A percentile compares a stretch with the other conserved stretches of the same genome.
Conservation (phyloP, 139 green algal genomes). For the Chlamydomonas sphaeroides region DNA sequence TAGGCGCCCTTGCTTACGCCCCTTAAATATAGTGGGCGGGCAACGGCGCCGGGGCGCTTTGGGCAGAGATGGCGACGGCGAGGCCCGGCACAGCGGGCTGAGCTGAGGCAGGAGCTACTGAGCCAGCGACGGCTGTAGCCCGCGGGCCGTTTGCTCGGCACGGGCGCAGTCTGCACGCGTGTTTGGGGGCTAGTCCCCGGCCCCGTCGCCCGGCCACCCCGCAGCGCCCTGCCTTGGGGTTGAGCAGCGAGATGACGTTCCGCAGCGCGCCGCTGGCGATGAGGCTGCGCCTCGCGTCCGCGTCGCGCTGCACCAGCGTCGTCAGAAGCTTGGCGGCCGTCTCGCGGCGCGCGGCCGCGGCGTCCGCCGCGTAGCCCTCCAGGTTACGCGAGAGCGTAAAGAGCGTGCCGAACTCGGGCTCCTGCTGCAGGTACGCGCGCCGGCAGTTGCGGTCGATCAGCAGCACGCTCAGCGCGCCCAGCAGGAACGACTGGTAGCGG, state of each 20-base stretch:
- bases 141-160: no score
- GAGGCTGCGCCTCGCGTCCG: conserved; percentile 49
- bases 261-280: conserved; percentile 50
- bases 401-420: conserved; percentile 66
- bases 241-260: conserved; percentile 54
- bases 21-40: no score
- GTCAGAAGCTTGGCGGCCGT: conserved; percentile 61
- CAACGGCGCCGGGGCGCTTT: no score
- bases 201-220: no score
- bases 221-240: conserved; percentile 45
- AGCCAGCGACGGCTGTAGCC: no score
- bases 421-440: conserved; percentile 57
- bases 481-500: conserved; percentile 59
- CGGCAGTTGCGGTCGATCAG: conserved; percentile 77
- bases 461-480: conserved; percentile 74
- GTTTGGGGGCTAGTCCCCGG: no score
- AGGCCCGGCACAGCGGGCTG: no score
- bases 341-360: conserved; percentile 53
- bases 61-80: no score
- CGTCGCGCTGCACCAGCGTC: conserved; percentile 60
- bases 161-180: no score
- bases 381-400: conserved; percentile 60
- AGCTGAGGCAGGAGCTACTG: no score
- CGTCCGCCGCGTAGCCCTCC: conserved; percentile 54
- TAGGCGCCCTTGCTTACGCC: no score